A percentile compares a stretch with the other conserved stretches of the same genome.
phyloP scores from a whole-genome alignment of 1,284 basidiomycete species.

The Mixia osmundae region DNA sequence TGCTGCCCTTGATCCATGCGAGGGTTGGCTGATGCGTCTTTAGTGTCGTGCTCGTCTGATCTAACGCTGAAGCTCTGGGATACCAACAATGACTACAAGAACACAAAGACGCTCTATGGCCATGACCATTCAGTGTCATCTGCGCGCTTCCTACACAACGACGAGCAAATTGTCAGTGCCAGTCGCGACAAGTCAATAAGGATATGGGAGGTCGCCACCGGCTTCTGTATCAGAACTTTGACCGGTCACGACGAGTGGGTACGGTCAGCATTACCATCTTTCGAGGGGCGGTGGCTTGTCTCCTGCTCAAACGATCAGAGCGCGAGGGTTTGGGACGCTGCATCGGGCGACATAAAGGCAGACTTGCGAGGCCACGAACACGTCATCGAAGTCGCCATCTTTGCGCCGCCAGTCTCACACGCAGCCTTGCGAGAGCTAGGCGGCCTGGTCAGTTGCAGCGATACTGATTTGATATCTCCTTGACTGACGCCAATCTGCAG shows the following conservation, averaged over 20 bases:
- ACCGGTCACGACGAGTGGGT: conserved; percentile 47
- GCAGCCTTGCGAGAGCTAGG: conserved; percentile 50
- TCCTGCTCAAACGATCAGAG: conserved; percentile 72
- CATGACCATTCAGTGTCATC: conserved; percentile 77
- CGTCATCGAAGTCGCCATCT: conserved; percentile 57
- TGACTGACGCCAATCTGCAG: not conserved
- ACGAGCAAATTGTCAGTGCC: conserved; percentile 56
- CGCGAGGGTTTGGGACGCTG: conserved; percentile 52
- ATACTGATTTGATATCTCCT: not conserved
- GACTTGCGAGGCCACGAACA: conserved; percentile 74
- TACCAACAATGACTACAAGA: conserved; percentile 65
- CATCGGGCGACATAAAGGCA: conserved; percentile 49
- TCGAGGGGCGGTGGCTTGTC: conserved; percentile 47
- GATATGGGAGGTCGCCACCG: conserved; percentile 62
- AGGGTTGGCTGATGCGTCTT: not conserved
- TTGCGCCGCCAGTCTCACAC: conserved; percentile 53
- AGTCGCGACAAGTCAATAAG: conserved; percentile 67
- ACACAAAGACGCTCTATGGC: conserved; percentile 59
- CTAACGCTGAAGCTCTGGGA: conserved; percentile 83
- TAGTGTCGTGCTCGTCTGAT: conserved; percentile 72
- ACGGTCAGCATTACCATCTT: conserved; percentile 39
- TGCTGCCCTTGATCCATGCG: not conserved
- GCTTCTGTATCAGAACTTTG: conserved; percentile 36
- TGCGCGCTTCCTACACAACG: conserved; percentile 59
- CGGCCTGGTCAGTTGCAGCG: conserved; percentile 32